phyloP scores from a whole-genome alignment of 768 basidiomycete genomes.

The Coprinopsis strossmayeri region DNA sequence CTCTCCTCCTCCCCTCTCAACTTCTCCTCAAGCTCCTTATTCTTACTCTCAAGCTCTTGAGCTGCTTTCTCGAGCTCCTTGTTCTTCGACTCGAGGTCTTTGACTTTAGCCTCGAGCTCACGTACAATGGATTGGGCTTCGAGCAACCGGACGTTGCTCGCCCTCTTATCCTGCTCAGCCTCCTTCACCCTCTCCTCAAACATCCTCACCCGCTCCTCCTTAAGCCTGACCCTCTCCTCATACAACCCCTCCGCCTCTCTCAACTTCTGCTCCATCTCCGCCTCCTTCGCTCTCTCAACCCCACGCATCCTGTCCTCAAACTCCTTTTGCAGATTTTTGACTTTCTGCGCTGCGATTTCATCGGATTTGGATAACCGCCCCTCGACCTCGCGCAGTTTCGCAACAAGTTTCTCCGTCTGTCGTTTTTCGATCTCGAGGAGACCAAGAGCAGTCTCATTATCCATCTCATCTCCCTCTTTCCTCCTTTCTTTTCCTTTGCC shows the following conservation, averaged over 20 bases:
- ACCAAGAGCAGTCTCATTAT: not conserved
- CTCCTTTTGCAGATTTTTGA: not conserved
- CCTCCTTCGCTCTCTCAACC: not conserved
- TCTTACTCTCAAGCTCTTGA: not conserved
- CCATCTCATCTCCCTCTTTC: not conserved
- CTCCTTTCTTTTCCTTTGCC: not conserved
- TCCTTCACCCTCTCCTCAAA: not conserved
- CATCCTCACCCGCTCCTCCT: not conserved
- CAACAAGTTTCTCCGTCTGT: not conserved
- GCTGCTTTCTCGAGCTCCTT: no score
- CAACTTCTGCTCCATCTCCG: not conserved
- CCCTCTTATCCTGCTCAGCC: not conserved
- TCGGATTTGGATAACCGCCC: not conserved
- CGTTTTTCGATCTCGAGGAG: constrained; percentile 1
- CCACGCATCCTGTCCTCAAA: not conserved
- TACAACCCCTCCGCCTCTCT: not conserved
- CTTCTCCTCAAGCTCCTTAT: not conserved
- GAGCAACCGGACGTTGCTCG: no score
- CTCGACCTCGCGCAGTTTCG: not conserved
- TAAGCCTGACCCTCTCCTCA: not conserved
- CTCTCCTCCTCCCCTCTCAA: not conserved
- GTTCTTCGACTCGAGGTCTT: no score
- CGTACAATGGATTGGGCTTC: no score
- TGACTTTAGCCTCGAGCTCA: no score
- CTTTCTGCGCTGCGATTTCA: not conserved